Percentiles rank a stretch among this genome's conserved stretches.
Conservation (phyloP, 2,329 filamentous ascomycete genomes). For the Dactylellina sp. region DNA sequence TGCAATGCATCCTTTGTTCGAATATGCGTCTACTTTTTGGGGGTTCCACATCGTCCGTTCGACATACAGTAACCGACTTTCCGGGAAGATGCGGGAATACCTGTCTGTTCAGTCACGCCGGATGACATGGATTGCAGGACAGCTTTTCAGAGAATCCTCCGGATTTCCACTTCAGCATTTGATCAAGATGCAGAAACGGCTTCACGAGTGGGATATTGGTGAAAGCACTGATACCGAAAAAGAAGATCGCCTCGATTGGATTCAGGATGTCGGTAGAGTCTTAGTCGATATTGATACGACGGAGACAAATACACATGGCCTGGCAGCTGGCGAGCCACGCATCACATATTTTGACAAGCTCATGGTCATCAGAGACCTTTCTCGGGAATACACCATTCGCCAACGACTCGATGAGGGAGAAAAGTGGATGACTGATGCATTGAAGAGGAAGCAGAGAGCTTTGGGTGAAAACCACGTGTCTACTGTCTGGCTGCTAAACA, state of each 20-base stretch:
- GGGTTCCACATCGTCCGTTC: slow-evolving; percentile 30
- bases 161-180: slow-evolving; percentile 43
- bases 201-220: slow-evolving; percentile 29
- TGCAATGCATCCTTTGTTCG: background rate
- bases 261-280: slow-evolving; percentile 26
- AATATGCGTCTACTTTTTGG: slow-evolving; percentile 40
- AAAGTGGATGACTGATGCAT: slow-evolving; percentile 35
- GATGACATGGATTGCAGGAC: slow-evolving; percentile 30
- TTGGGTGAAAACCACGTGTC: slow-evolving; percentile 26
- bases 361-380: slow-evolving; percentile 56
- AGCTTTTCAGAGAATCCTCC: slow-evolving; percentile 39
- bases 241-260: slow-evolving; percentile 43
- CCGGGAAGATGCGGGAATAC: slow-evolving; percentile 38
- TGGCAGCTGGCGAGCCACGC: slow-evolving; percentile 2
- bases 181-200: slow-evolving; percentile 39
- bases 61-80: slow-evolving; percentile 12
- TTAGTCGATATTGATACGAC: slow-evolving; percentile 39
- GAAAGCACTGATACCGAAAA: slow-evolving; percentile 1
- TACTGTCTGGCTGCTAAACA: slow-evolving; percentile 54
- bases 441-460: slow-evolving; percentile 15
- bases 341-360: slow-evolving; percentile 56
- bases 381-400: slow-evolving; percentile 48
- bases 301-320: slow-evolving; percentile 1
- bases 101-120: slow-evolving; percentile 28
- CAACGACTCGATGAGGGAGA: slow-evolving; percentile 40